A percentile compares a stretch with the other conserved stretches of the same genome.
These are phyloP conservation scores for Prunus fruticosa DNA, from an alignment of 306 rosid species.

Conservation along the genomic window DNA sequence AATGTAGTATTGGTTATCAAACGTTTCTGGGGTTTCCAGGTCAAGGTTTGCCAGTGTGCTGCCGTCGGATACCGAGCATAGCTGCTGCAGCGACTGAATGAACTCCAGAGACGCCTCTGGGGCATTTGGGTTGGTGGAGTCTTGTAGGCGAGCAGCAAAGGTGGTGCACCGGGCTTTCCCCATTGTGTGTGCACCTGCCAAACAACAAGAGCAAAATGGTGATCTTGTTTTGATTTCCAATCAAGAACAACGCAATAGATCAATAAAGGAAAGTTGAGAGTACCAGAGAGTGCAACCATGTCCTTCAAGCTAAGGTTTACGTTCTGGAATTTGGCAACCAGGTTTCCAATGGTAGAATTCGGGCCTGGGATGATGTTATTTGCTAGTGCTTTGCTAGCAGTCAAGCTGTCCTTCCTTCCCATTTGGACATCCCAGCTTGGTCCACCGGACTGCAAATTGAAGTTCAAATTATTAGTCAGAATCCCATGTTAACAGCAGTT, in stretches of 20 bases:
- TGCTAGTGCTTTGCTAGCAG: conserved; percentile 62
- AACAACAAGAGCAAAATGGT: neutral
- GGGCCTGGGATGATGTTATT: conserved; percentile 75
- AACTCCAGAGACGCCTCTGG: conserved; percentile 40
- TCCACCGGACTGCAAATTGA: conserved; percentile 67
- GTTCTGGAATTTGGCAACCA: conserved; percentile 59
- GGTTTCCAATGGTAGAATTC: conserved; percentile 62
- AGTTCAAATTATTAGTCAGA: neutral
- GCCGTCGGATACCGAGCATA: conserved; percentile 47
- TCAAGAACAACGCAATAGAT: neutral
- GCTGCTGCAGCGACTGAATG: conserved; percentile 51
- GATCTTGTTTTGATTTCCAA: neutral
- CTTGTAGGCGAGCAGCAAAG: conserved; percentile 54
- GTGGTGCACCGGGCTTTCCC: conserved; percentile 83
- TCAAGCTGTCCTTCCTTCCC: conserved; percentile 75
- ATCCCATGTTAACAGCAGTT: neutral
- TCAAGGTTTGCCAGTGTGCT: conserved; percentile 53
- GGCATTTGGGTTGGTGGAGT: conserved; percentile 7
- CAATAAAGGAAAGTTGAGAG: neutral
- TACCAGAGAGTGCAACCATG: conserved; percentile 88
- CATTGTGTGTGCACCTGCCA: conserved; percentile 71
- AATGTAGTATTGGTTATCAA: conserved; percentile 75
- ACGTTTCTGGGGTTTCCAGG: conserved; percentile 66
- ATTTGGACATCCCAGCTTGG: conserved; percentile 74
- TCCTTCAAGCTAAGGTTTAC: conserved; percentile 61